A percentile compares a stretch with the other conserved stretches of the same genome.
These are phyloP conservation scores for Albophoma yamanashiensis DNA, from an alignment of 2,329 filamentous ascomycete species.

Conservation along the genomic window DNA sequence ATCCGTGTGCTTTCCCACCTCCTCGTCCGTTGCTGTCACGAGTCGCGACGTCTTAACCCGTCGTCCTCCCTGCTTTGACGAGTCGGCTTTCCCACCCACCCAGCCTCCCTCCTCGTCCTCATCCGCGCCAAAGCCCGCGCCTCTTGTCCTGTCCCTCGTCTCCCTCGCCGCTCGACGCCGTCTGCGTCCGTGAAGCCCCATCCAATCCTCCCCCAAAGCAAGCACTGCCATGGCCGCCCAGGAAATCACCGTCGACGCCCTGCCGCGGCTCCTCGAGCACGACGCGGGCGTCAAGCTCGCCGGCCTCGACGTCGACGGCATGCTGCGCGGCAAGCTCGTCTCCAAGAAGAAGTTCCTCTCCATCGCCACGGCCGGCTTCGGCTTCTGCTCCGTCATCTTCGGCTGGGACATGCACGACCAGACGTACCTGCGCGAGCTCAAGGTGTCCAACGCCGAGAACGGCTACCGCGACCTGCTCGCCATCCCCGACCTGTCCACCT, in stretches of 20 bases:
- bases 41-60: not conserved
- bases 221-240: not conserved
- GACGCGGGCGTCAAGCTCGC: slow-evolving; percentile 80
- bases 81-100: not conserved
- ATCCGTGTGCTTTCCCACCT: not conserved
- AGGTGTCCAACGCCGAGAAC: slow-evolving; percentile 82
- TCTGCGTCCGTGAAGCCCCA: not conserved
- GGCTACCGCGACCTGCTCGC: slow-evolving; percentile 82
- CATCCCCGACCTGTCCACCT: slow-evolving; percentile 66
- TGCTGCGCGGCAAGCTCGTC: slow-evolving; percentile 80
- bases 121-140: not conserved
- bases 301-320: slow-evolving; percentile 78
- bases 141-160: too few species aligned
- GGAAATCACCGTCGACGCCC: slow-evolving; percentile 47
- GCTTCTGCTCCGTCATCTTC: slow-evolving; percentile 90
- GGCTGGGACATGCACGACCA: slow-evolving; percentile 97
- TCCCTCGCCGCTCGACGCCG: not conserved
- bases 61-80: not conserved
- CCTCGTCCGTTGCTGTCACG: not conserved
- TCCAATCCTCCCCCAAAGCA: not conserved
- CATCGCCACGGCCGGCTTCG: slow-evolving; percentile 70
- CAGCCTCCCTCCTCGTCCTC: not conserved
- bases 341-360: slow-evolving; percentile 89
- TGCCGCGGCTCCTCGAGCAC: slow-evolving; percentile 55
- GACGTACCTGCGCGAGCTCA: slow-evolving; percentile 77